A percentile compares a stretch with the other conserved stretches of the same genome.
Conservation (phyloP, 352 stramenopile genomes). For the Phytophthora podocarpi region DNA sequence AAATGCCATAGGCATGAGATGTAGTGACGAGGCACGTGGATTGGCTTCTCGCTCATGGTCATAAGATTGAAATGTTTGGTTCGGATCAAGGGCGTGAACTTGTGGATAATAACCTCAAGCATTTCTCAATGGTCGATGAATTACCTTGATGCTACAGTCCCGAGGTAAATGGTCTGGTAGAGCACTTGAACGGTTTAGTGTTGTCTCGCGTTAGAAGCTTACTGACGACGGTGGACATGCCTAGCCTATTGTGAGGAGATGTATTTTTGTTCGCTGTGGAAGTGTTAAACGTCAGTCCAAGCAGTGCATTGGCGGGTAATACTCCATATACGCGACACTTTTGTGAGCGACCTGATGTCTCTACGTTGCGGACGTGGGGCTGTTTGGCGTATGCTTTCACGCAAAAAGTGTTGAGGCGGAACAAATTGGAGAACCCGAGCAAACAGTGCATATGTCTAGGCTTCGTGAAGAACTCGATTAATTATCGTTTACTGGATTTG, state of each 20-base stretch:
- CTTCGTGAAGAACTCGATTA: conserved; percentile 3
- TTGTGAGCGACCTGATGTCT: conserved; percentile 6
- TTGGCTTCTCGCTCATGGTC: conserved; percentile 7
- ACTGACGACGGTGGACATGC: conserved; percentile 2
- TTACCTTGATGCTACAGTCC: conserved; percentile 15
- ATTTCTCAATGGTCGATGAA: neutral
- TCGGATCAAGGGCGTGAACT: conserved; percentile 11
- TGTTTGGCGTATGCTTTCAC: conserved; percentile 13
- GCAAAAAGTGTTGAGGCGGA: conserved; percentile 1
- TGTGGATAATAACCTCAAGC: neutral
- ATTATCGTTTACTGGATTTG: conserved; percentile 1
- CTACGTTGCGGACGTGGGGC: conserved; percentile 7
- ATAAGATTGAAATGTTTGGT: conserved; percentile 6
- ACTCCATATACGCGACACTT: conserved; percentile 7
- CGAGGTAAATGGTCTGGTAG: conserved; percentile 9
- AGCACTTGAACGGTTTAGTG: neutral
- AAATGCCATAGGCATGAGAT: conserved; percentile 1
- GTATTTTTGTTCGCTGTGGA: conserved; percentile 7
- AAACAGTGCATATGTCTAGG: conserved; percentile 7
- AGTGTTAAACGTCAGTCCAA: neutral
- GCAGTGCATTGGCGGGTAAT: neutral
- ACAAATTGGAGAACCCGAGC: conserved; percentile 4
- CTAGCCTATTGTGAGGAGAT: conserved; percentile 3
- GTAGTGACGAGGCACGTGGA: conserved; percentile 5
- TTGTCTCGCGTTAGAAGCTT: neutral